Conservation (phyloP, 2,329 filamentous ascomycete species). For the Blastomyces gilchristii region DNA sequence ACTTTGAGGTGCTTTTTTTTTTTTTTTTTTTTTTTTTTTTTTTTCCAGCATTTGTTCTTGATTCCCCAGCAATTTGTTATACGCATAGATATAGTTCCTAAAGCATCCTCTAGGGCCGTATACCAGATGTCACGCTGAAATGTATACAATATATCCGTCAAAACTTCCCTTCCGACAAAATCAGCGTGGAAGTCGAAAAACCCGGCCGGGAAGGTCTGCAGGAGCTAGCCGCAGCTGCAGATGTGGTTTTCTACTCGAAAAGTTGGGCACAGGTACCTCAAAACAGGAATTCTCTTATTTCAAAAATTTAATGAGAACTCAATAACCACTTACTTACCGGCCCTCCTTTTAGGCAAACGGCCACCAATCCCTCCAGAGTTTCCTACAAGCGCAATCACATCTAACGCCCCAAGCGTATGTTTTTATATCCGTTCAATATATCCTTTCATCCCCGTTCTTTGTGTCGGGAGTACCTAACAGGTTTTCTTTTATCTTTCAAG, state of each 20-base stretch:
- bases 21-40: no score
- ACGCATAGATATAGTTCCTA: background rate
- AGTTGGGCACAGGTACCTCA: constrained; percentile 54
- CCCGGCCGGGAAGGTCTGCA: constrained; percentile 51
- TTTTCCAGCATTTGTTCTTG: background rate
- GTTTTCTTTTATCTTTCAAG: constrained; percentile 20
- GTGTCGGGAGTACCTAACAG: background rate
- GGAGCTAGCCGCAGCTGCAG: constrained; percentile 51
- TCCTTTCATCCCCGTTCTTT: background rate
- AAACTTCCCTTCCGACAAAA: constrained; percentile 34
- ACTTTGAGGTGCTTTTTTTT: constrained; percentile 53
- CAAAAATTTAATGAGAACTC: no score
- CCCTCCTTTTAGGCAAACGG: constrained; percentile 23
- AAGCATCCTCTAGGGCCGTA: constrained; percentile 45
- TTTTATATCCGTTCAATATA: constrained; percentile 7
- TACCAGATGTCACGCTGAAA: constrained; percentile 48
- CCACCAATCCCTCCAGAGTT: constrained; percentile 41
- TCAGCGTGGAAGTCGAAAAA: constrained; percentile 67
- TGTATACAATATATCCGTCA: constrained; percentile 50
- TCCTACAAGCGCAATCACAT: constrained; percentile 39
- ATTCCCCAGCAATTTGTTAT: background rate
- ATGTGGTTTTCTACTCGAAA: constrained; percentile 64
- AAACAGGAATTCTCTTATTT: background rate
- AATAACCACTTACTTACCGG: no score
- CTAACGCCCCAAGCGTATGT: constrained; percentile 39